Conservation (phyloP, 345 rosid genomes). For the Camelina laxa region DNA sequence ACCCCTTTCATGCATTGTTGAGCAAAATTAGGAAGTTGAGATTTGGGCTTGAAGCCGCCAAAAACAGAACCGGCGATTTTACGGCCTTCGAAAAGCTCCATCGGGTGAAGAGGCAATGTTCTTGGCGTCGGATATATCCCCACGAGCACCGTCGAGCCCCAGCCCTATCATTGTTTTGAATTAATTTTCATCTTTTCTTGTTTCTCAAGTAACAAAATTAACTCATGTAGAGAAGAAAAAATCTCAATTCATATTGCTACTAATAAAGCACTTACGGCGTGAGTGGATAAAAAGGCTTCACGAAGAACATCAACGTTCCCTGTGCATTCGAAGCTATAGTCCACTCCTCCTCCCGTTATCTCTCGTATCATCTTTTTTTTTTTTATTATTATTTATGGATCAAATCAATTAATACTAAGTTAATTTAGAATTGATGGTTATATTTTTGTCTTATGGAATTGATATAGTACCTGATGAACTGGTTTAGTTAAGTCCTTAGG, state of each 20-base stretch:
- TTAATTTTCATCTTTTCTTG: not conserved
- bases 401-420: not conserved
- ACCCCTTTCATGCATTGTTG: constrained; percentile 46
- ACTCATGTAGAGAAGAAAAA: not conserved
- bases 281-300: constrained; percentile 70
- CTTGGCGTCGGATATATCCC: constrained; percentile 41
- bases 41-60: constrained; percentile 41
- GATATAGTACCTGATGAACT: constrained; percentile 40
- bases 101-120: constrained; percentile 45
- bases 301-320: constrained; percentile 62
- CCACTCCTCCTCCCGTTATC: constrained; percentile 64
- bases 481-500: constrained; percentile 41
- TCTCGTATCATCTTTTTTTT: constrained; percentile 59
- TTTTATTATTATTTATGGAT: not conserved
- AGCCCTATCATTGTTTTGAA: constrained; percentile 22
- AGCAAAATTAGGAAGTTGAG: constrained; percentile 39
- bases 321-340: constrained; percentile 65
- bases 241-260: not conserved
- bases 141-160: constrained; percentile 43
- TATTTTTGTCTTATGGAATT: not conserved
- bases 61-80: constrained; percentile 37
- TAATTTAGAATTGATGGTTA: not conserved
- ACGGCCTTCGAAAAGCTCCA: constrained; percentile 44
- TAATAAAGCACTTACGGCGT: constrained; percentile 18
- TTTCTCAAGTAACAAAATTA: not conserved